Evolutionary conservation across 192 early-diverging fungal genomes (phyloP).

Genomic region (Backusella luteola): DNA sequence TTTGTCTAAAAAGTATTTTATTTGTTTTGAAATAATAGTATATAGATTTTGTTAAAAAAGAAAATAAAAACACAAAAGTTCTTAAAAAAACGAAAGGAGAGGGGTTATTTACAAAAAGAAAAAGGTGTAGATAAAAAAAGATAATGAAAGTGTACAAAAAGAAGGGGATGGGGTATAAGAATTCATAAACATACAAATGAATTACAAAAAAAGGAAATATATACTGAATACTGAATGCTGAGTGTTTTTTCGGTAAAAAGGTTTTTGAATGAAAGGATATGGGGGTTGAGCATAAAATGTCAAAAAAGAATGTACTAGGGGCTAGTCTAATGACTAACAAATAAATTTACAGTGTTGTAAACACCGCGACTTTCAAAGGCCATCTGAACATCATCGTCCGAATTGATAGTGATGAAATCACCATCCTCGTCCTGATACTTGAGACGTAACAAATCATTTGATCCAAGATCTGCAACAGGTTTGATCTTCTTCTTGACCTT

Average conservation of each 20-base stretch:
- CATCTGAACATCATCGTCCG: slow-evolving; percentile 89
- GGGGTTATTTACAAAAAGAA: not conserved
- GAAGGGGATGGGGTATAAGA: not conserved
- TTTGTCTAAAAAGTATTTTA: slow-evolving; percentile 1
- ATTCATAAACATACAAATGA: not conserved
- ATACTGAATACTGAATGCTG: slow-evolving; percentile 4
- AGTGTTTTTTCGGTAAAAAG: not conserved
- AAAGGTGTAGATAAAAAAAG: not conserved
- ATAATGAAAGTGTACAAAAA: slow-evolving; percentile 2
- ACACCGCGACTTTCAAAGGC: slow-evolving; percentile 73
- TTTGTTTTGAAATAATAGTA: not conserved
- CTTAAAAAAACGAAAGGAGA: not conserved
- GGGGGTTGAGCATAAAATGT: not conserved
- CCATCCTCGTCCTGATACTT: slow-evolving; percentile 93
- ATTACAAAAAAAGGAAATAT: not conserved
- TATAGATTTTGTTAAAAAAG: not conserved
- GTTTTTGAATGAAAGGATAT: not conserved
- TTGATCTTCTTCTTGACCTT: slow-evolving; percentile 89
- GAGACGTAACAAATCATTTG: slow-evolving; percentile 60
- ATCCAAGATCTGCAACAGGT: slow-evolving; percentile 63
- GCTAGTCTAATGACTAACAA: slow-evolving; percentile 44
- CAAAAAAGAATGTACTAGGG: not conserved
- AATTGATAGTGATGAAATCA: slow-evolving; percentile 81
- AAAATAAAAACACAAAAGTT: not conserved
- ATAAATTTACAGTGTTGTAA: slow-evolving; percentile 53